Base-by-base conservation (phyloP, 2,329 filamentous ascomycete genomes). In the Colletotrichum spaethianum region DNA sequence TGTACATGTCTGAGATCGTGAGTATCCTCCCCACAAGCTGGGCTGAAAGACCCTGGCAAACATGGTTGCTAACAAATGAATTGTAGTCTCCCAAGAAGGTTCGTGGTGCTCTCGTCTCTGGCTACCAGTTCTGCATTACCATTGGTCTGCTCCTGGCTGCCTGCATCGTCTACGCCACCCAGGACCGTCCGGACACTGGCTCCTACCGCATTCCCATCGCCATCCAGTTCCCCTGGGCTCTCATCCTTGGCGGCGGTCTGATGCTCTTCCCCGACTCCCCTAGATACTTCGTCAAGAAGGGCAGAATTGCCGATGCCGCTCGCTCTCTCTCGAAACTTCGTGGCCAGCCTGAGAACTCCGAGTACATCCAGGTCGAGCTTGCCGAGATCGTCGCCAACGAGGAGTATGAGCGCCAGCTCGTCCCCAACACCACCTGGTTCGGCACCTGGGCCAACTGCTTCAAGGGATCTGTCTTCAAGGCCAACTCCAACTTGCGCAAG, bases 361-460 rank as follows among this genome's bases (percentile, higher is more conserved):
- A 93, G 74, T 95, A 90, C 82, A 92, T 97, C 83, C 90, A 93
- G 83, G 85, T 90, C 73, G 94, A 97, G 84, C 88, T 97, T 56
- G 89, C 93, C 53, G 94, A 97, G 85, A 94, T 98, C 75, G 88
- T 96, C 72, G 94, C 94, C 86, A 97, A 97, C 87, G 90, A 96
- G 83, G 93, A 94, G 83, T 95, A 96, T 80, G 95, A 97, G 87
- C 87, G 92, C 77, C 85, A 89, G 61, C 84, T 92, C 71, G 91
- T 93, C 71, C 92, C 93, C 74, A 82, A 87, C 75, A 86, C 86
- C 75, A 88, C 89, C 77, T 94, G 92, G 87, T 85, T 92, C 80
- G 85, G 85, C 76, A 89, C 87, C 79, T 97, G 94, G 94, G 82
- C 85, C 76, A 89, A 87, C 79, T 92, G 90, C 87, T 90, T 93